Evolutionary conservation across 108 stramenopile genomes (phyloP), one percentile per base, ranked within the genome.

Genomic region (Cylindrotheca closterium): DNA sequence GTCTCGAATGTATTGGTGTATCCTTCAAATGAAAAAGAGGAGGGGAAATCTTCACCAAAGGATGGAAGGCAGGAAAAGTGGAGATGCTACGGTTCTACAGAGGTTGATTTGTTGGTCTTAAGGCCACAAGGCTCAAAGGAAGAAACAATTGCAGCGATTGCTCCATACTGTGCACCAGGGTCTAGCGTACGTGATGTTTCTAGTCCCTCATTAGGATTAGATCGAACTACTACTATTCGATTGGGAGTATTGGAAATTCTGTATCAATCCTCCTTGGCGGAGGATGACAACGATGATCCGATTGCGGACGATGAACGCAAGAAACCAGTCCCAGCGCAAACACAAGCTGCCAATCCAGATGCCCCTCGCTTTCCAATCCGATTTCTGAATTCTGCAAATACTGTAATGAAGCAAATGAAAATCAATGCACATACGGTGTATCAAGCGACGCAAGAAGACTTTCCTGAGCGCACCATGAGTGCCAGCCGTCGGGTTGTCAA

Each of bases 81-180:
- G 70, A 12, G 12, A 25, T 80, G 74, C 47, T 80, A 75, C 54
- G 79, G 79, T n/a, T 74, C 74, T 0, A 80, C 79, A n/a, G 66
- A 72, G 47, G 67, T 80, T 7, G 74, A 80, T 60, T 62, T 71
- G 17, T 70, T 80, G 30, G 74, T 80, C 3, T 60, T 80, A 61
- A 27, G 69, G 30, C 65, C 65, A 1, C 26, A 59, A 25, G 29
- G 54, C 29, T 50, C 45, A 21, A 60, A 62, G 30, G 60, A 74
- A 30, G 76, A 77, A 61, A 56, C 24, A 12, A 66, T 77, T 56
- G 76, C 59, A 28, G 69, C 61, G 4, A 65, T 77, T 0, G 51
- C 59, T 18, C 63, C 76, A 30, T 68, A 66, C 26, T 67, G 65
- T 62, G 27, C 69, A 10, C 68, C 65, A n/a, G 76, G 76, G 17